Percentiles rank a stretch among this genome's conserved stretches.
Evolutionary conservation across 2,329 filamentous ascomycete genomes (phyloP).

Genomic region (Colletotrichum sp.): DNA sequence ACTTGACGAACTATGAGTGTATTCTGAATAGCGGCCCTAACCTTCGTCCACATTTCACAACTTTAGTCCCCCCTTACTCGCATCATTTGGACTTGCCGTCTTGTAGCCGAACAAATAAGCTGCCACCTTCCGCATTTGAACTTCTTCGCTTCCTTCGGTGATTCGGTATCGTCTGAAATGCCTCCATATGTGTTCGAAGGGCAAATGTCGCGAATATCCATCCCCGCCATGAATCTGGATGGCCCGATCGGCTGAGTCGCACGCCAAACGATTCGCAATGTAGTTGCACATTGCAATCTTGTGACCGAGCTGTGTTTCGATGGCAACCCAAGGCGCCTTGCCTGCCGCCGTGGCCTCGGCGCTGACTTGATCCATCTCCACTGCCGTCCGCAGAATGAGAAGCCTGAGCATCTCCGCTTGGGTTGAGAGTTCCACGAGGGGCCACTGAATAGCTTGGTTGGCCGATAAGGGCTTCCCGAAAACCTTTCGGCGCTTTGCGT

Average conservation of each 20-base stretch:
- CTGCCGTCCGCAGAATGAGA: neutral
- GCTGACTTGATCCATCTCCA: neutral
- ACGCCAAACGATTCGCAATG: neutral
- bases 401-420: neutral
- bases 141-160: neutral
- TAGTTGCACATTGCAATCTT: neutral
- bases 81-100: neutral
- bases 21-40: neutral
- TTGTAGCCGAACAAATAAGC: neutral
- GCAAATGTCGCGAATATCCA: neutral
- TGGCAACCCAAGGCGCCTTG: neutral
- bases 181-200: neutral
- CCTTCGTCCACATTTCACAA: neutral
- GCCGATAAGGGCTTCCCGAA: neutral
- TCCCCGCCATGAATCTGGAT: neutral
- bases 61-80: neutral
- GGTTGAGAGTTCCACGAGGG: neutral
- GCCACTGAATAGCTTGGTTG: neutral
- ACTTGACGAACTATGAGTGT: neutral
- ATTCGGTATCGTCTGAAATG: neutral
- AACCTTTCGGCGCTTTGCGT: neutral
- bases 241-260: neutral
- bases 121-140: neutral
- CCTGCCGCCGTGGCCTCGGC: neutral
- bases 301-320: neutral